phyloP scores from a whole-genome alignment of 495 filamentous ascomycete genomes.

The Hapsidospora chrysogenum region DNA sequence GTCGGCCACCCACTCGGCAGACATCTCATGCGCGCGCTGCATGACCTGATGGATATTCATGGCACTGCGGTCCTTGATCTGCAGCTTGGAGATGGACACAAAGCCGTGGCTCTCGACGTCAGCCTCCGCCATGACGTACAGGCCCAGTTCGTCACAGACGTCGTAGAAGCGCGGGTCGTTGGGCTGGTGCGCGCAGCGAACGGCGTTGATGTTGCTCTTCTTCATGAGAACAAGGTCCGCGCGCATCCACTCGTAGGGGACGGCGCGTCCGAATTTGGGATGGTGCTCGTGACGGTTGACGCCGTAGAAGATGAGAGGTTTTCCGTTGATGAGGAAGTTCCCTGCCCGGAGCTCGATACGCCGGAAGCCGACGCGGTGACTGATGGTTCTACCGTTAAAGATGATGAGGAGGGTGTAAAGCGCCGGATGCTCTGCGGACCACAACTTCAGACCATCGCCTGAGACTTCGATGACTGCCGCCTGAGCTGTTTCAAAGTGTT shows the following conservation, averaged over 20 bases:
- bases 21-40: too few relatives aligned
- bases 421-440: too few relatives aligned
- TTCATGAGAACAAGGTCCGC: constrained; percentile 51
- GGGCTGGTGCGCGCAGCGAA: constrained; percentile 47
- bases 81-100: too few relatives aligned
- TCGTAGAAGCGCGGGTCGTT: constrained; percentile 39
- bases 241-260: constrained; percentile 37
- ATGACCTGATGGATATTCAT: too few relatives aligned
- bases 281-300: constrained; percentile 53
- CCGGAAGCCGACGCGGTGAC: constrained; percentile 39
- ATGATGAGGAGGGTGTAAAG: not conserved
- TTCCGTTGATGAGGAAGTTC: constrained; percentile 41
- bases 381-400: constrained; percentile 17
- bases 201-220: constrained; percentile 45
- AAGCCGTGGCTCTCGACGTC: constrained; percentile 58
- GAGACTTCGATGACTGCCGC: too few relatives aligned
- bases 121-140: too few relatives aligned
- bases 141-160: constrained; percentile 48
- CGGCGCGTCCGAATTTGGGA: constrained; percentile 37
- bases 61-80: too few relatives aligned
- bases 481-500: too few relatives aligned
- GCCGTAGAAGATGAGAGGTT: constrained; percentile 36
- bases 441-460: too few relatives aligned
- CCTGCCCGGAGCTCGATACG: constrained; percentile 40
- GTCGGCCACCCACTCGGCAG: too few relatives aligned